phyloP scores from a whole-genome alignment of 2,329 filamentous ascomycete genomes.

The Xylaria sp. region DNA sequence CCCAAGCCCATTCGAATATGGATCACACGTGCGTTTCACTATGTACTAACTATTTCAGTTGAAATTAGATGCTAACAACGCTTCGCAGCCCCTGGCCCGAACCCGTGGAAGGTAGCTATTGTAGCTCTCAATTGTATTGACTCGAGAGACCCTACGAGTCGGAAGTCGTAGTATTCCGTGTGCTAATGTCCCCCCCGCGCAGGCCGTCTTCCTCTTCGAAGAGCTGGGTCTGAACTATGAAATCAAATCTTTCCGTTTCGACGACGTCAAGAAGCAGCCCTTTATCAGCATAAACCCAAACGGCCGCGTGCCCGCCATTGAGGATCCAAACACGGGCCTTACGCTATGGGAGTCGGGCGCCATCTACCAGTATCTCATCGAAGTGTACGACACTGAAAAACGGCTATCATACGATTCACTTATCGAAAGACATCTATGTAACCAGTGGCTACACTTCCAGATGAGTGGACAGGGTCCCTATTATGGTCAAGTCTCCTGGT shows the following conservation, averaged over 20 bases:
- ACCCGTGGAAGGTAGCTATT: constrained; percentile 24
- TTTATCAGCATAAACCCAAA: constrained; percentile 6
- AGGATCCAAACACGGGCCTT: constrained; percentile 37
- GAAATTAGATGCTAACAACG: neutral
- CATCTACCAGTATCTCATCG: constrained; percentile 35
- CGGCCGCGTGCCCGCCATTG: constrained; percentile 40
- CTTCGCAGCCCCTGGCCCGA: constrained; percentile 10
- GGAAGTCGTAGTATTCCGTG: neutral
- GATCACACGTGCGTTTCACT: constrained; percentile 27
- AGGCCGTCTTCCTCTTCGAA: constrained; percentile 39
- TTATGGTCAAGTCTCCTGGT: constrained; percentile 44
- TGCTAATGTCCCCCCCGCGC: neutral
- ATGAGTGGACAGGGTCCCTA: constrained; percentile 56
- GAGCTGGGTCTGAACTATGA: constrained; percentile 45
- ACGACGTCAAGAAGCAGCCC: constrained; percentile 39
- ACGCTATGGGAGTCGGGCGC: constrained; percentile 37
- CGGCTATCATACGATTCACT: constrained; percentile 51
- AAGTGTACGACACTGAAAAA: constrained; percentile 49
- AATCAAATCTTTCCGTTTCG: constrained; percentile 37
- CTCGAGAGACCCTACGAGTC: neutral
- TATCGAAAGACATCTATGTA: constrained; percentile 50
- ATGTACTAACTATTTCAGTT: neutral
- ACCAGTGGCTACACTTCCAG: constrained; percentile 57
- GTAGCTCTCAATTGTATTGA: neutral
- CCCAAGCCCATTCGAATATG: constrained; percentile 31